These are phyloP conservation scores for Citrus reticulata DNA, from an alignment of 345 rosid genomes.

Conservation along the genomic window DNA sequence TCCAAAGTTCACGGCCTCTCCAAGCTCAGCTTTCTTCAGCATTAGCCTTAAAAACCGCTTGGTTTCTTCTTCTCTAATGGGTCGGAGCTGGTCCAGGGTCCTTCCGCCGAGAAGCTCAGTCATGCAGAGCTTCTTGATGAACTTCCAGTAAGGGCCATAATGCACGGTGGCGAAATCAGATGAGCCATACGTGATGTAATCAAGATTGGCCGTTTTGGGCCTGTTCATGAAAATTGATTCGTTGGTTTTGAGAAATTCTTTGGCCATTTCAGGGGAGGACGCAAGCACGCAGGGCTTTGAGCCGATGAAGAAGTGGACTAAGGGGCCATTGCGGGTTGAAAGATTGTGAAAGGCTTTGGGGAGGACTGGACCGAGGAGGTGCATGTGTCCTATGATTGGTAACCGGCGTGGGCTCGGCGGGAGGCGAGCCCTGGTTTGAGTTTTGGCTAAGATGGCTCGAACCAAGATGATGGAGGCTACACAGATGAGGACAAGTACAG, in stretches of 20 bases:
- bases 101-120: slow-evolving; percentile 52
- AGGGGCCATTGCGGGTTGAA: slow-evolving; percentile 52
- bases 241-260: slow-evolving; percentile 56
- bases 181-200: slow-evolving; percentile 76
- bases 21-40: slow-evolving; percentile 34
- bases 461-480: slow-evolving; percentile 22
- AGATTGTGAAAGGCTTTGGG: slow-evolving; percentile 70
- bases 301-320: slow-evolving; percentile 63
- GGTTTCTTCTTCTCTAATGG: slow-evolving; percentile 43
- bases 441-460: slow-evolving; percentile 14
- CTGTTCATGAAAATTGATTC: slow-evolving; percentile 58
- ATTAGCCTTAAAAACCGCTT: slow-evolving; percentile 32
- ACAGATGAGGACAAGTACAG: slow-evolving; percentile 19
- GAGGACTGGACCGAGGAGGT: slow-evolving; percentile 54
- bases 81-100: slow-evolving; percentile 40
- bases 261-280: slow-evolving; percentile 50
- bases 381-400: slow-evolving; percentile 72
- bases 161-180: slow-evolving; percentile 65
- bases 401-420: slow-evolving; percentile 64
- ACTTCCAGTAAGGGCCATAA: slow-evolving; percentile 71
- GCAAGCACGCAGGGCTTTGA: slow-evolving; percentile 60
- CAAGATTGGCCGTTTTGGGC: slow-evolving; percentile 44
- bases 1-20: slow-evolving; percentile 40
- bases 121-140: slow-evolving; percentile 79
- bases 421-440: slow-evolving; percentile 12